Conservation (phyloP, 768 basidiomycete genomes). For the Russula brevipes region DNA sequence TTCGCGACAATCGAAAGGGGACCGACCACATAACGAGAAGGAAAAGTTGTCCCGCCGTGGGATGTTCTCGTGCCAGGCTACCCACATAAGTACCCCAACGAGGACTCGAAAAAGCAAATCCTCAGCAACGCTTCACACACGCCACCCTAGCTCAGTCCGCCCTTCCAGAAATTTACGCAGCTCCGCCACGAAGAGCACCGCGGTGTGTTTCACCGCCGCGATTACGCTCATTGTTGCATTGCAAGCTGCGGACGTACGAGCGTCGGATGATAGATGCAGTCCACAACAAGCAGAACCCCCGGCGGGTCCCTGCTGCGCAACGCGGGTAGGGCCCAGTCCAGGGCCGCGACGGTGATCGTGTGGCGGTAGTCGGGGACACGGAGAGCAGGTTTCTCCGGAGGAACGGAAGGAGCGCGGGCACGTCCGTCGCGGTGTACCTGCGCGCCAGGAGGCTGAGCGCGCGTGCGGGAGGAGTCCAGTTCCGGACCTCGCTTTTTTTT, state of each 20-base stretch:
- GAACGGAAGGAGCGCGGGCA: constrained; percentile 23
- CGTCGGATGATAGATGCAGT: constrained; percentile 13
- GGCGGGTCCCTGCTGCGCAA: background rate
- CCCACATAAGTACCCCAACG: constrained; percentile 9
- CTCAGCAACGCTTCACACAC: background rate
- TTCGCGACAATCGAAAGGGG: no score
- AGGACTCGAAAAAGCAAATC: background rate
- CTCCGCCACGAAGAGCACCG: constrained; percentile 9
- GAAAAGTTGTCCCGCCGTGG: no score
- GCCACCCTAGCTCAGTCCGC: constrained; percentile 27
- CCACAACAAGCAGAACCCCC: constrained; percentile 2
- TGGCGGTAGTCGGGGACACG: background rate
- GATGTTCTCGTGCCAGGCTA: background rate
- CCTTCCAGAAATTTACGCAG: constrained; percentile 29
- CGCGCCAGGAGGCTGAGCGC: constrained; percentile 11
- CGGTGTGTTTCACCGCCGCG: background rate
- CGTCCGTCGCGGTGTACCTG: constrained; percentile 24
- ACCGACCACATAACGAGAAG: no score
- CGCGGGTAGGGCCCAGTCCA: constrained; percentile 17
- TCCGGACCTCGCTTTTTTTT: no score
- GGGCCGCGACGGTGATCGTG: background rate
- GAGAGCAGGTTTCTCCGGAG: constrained; percentile 22
- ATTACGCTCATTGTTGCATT: constrained; percentile 10
- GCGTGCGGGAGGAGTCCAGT: no score
- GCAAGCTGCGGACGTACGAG: constrained; percentile 7